Evolutionary conservation across 164 flowering plant genomes (phyloP).

Genomic region (Stephania yunnanensis): DNA sequence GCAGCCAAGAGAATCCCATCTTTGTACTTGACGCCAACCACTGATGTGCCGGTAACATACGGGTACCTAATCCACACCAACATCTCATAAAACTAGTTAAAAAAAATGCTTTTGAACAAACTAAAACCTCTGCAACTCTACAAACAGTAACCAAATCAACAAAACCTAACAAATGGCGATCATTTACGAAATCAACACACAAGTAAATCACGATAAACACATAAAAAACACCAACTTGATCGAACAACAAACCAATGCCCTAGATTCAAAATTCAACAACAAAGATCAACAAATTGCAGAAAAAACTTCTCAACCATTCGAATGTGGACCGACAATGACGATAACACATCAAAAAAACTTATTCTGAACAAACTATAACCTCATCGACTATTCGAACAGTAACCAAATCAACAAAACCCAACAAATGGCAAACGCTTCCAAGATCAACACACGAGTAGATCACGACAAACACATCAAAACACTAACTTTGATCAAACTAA

Average conservation of each 20-base stretch:
- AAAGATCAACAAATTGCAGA: background rate
- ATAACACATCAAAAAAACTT: no score
- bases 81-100: background rate
- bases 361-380: no score
- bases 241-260: constrained; percentile 1
- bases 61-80: constrained; percentile 48
- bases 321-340: no score
- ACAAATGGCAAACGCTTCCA: background rate
- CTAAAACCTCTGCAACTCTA: background rate
- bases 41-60: constrained; percentile 91
- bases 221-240: background rate
- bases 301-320: no score
- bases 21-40: constrained; percentile 75
- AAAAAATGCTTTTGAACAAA: background rate
- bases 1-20: constrained; percentile 93
- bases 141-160: background rate
- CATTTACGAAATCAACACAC: no score
- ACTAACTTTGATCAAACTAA: background rate
- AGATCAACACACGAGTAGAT: no score
- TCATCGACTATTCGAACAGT: no score
- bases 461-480: no score
- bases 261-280: background rate
- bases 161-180: background rate
- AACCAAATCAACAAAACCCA: no score
- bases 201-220: no score